These are phyloP conservation scores for Claviceps pazoutovae DNA, from an alignment of 2,329 filamentous ascomycete species.

Conservation along the genomic window DNA sequence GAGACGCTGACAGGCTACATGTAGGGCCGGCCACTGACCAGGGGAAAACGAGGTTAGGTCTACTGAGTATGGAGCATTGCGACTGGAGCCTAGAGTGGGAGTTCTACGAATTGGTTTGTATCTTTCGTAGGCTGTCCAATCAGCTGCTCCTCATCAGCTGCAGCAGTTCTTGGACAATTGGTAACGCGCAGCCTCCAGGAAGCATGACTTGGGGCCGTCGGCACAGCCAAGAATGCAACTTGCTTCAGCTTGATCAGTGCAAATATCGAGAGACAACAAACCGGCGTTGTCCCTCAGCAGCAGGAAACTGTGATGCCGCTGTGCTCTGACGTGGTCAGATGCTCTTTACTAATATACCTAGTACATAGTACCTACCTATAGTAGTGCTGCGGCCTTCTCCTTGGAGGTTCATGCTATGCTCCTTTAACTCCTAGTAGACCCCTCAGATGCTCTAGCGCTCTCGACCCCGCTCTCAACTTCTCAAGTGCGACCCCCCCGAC, in stretches of 20 bases:
- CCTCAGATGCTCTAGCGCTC: not conserved
- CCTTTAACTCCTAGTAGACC: not conserved
- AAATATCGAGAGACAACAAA: no score
- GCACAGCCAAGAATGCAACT: no score
- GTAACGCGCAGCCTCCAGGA: not conserved
- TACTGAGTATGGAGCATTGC: not conserved
- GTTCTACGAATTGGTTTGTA: no score
- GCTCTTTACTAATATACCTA: no score
- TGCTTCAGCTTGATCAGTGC: no score
- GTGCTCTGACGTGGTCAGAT: no score
- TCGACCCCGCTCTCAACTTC: not conserved
- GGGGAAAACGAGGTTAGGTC: constrained; percentile 7
- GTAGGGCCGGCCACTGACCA: constrained; percentile 12
- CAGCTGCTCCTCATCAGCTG: not conserved
- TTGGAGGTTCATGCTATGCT: not conserved
- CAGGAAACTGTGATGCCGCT: no score
- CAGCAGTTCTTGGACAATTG: not conserved
- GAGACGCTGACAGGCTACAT: constrained; percentile 9
- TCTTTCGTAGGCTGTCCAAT: not conserved
- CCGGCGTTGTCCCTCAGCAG: no score
- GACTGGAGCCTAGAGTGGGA: no score
- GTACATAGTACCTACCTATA: no score
- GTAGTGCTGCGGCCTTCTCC: no score
- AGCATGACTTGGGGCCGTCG: not conserved
- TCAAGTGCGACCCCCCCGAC: no score